Evolutionary conservation across 2,329 filamentous ascomycete genomes (phyloP).

Genomic region (Pseudogymnoascus sp.): DNA sequence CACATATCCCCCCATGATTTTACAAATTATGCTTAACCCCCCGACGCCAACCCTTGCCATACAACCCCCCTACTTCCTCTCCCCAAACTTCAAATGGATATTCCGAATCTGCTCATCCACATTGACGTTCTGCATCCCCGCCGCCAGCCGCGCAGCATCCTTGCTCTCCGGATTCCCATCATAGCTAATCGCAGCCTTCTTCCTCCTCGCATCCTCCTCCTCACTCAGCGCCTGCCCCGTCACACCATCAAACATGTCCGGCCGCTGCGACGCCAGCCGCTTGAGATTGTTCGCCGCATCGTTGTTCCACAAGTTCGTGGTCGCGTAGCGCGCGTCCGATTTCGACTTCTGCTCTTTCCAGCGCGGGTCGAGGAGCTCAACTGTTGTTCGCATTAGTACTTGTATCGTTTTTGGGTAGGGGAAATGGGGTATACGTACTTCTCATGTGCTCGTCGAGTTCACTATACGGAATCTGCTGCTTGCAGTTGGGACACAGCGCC

Average conservation of each 20-base stretch:
- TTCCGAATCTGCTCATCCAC: slow-evolving; percentile 78
- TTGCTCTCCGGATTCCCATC: slow-evolving; percentile 59
- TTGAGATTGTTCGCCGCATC: slow-evolving; percentile 94
- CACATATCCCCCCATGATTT: neutral
- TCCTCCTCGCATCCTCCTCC: slow-evolving; percentile 68
- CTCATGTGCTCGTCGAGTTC: slow-evolving; percentile 91
- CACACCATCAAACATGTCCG: slow-evolving; percentile 74
- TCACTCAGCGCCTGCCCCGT: slow-evolving; percentile 62
- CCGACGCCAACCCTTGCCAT: neutral
- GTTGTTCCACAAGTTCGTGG: slow-evolving; percentile 75
- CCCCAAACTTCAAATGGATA: slow-evolving; percentile 51
- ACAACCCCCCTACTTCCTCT: slow-evolving; percentile 22
- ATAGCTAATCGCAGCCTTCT: slow-evolving; percentile 64
- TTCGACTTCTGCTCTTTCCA: slow-evolving; percentile 97
- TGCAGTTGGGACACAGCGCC: slow-evolving; percentile 86
- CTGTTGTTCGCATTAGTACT: slow-evolving; percentile 28
- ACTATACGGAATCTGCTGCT: slow-evolving; percentile 76
- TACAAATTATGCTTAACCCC: slow-evolving; percentile 3
- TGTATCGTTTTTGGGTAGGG: neutral
- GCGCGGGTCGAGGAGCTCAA: slow-evolving; percentile 84
- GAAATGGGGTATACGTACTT: slow-evolving; percentile 44
- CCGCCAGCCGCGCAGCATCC: slow-evolving; percentile 40
- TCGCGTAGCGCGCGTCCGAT: slow-evolving; percentile 73
- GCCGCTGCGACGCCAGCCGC: slow-evolving; percentile 81
- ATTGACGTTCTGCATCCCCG: slow-evolving; percentile 61